phyloP scores from a whole-genome alignment of 163 green algal species.

The Prototheca cutis region DNA sequence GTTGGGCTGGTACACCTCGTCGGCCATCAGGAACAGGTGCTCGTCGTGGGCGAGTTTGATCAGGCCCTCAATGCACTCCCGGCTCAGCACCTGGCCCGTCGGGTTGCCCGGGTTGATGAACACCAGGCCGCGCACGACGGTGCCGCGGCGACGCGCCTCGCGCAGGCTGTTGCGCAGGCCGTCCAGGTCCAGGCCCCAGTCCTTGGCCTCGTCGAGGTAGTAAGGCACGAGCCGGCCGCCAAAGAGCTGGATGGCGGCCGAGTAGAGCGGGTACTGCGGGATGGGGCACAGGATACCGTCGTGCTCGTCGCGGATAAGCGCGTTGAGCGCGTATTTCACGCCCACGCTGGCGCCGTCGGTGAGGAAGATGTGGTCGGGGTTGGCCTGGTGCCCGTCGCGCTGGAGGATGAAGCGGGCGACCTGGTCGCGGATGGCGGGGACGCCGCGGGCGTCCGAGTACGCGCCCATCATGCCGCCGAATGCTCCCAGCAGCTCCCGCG shows the following conservation, averaged over 20 bases:
- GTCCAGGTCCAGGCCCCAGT: conserved; percentile 63
- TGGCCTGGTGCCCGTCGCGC: conserved; percentile 57
- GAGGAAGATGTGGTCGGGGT: conserved; percentile 73
- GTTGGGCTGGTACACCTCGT: conserved; percentile 90
- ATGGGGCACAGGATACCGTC: conserved; percentile 82
- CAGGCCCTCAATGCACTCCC: conserved; percentile 73
- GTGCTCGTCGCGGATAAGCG: conserved; percentile 56
- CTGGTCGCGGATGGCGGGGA: conserved; percentile 56
- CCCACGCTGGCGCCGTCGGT: conserved; percentile 69
- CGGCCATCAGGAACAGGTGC: conserved; percentile 70
- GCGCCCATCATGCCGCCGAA: conserved; percentile 60
- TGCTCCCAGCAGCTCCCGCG: conserved; percentile 43
- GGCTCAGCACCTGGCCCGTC: conserved; percentile 75
- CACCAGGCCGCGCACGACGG: conserved; percentile 64
- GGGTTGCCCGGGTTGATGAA: conserved; percentile 97
- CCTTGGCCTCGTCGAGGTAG: conserved; percentile 62
- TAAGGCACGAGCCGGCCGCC: conserved; percentile 69
- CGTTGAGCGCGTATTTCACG: conserved; percentile 55
- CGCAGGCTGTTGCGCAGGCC: conserved; percentile 31
- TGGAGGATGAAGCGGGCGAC: conserved; percentile 73
- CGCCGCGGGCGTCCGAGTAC: conserved; percentile 77
- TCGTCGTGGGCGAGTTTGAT: conserved; percentile 81
- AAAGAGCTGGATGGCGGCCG: conserved; percentile 32
- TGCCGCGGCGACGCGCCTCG: conserved; percentile 40
- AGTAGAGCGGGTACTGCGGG: conserved; percentile 78